These are phyloP conservation scores for Atkinsonella texensis DNA, from an alignment of 2,329 filamentous ascomycete species.

Conservation along the genomic window DNA sequence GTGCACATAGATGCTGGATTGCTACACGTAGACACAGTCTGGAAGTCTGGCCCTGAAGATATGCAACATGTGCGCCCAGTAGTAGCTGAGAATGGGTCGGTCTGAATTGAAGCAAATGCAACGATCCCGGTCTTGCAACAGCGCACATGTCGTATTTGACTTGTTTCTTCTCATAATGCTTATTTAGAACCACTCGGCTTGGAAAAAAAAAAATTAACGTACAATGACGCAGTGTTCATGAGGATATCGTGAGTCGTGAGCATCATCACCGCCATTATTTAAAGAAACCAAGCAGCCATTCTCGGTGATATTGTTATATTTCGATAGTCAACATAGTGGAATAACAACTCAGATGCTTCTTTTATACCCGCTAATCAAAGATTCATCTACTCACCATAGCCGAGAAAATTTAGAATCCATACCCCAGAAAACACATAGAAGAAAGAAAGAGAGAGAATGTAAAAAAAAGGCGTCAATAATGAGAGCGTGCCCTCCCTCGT, in stretches of 20 bases:
- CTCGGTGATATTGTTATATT: not conserved
- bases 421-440: not conserved
- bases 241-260: not conserved
- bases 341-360: constrained; percentile 1
- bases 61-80: not conserved
- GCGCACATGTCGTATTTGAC: not conserved
- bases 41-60: not conserved
- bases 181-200: not conserved
- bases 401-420: not conserved
- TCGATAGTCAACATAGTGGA: not conserved
- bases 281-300: not conserved
- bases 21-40: not conserved
- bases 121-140: not conserved
- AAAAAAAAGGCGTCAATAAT: not conserved
- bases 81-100: not conserved
- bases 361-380: constrained; percentile 4
- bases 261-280: no score
- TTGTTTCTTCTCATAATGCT: no score
- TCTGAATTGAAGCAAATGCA: not conserved
- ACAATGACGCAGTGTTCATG: not conserved
- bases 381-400: not conserved
- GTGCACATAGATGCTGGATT: constrained; percentile 11
- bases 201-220: not conserved
- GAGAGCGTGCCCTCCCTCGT: not conserved
- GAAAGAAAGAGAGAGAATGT: not conserved